These are phyloP conservation scores for Geranium incanum DNA, from an alignment of 441 rosid species.

Conservation along the genomic window DNA sequence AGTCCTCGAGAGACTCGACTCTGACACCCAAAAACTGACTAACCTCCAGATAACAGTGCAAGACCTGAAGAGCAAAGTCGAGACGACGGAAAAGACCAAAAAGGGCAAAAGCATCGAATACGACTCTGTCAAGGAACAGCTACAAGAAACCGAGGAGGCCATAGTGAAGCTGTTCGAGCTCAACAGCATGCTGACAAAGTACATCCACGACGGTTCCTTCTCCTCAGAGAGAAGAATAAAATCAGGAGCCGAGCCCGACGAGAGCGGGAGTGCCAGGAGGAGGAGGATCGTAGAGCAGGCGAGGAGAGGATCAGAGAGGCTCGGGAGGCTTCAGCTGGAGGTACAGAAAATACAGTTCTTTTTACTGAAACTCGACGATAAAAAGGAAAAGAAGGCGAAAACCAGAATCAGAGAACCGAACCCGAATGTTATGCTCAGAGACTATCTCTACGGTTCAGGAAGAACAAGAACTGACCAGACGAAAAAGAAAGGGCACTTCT, in stretches of 20 bases:
- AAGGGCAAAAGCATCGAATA: conserved; percentile 58
- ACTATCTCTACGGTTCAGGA: conserved; percentile 64
- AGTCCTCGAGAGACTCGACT: conserved; percentile 78
- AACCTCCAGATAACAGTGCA: conserved; percentile 71
- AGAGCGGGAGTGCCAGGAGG: conserved; percentile 34
- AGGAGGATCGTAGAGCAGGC: conserved; percentile 65
- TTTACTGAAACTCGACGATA: conserved; percentile 60
- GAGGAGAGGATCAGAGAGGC: conserved; percentile 70
- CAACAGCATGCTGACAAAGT: conserved; percentile 49
- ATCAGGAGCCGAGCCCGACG: conserved; percentile 41
- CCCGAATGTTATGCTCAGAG: conserved; percentile 60
- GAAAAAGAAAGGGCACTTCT: conserved; percentile 48
- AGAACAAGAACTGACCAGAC: conserved; percentile 31
- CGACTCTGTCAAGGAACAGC: conserved; percentile 60
- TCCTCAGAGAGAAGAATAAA: conserved; percentile 33
- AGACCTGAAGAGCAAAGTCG: conserved; percentile 74
- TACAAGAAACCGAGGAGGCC: conserved; percentile 69
- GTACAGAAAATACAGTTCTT: conserved; percentile 81
- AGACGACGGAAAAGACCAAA: conserved; percentile 47
- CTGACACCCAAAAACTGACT: conserved; percentile 76
- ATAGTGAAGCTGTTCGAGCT: conserved; percentile 50
- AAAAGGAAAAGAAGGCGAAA: conserved; percentile 46
- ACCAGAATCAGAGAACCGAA: conserved; percentile 38
- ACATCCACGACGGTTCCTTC: conserved; percentile 38
- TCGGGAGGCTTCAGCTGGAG: conserved; percentile 77